phyloP scores from a whole-genome alignment of 345 rosid genomes.

The Physaria fendleri region DNA sequence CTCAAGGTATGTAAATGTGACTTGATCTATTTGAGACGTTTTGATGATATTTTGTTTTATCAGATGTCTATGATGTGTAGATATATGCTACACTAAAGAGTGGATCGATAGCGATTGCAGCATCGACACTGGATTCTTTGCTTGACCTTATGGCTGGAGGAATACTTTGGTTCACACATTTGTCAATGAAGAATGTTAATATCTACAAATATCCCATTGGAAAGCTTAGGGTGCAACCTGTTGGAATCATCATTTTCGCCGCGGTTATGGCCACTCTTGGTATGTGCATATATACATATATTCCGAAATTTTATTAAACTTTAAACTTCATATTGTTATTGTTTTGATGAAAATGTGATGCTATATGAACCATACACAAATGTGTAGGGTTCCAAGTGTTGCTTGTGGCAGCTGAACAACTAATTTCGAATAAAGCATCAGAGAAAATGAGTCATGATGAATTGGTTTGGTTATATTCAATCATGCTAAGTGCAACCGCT shows the following conservation, averaged over 20 bases:
- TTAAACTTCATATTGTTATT: background rate
- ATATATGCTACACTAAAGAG: constrained; percentile 74
- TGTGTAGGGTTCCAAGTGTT: constrained; percentile 72
- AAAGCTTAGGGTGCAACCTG: constrained; percentile 91
- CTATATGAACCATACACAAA: background rate
- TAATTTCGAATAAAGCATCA: constrained; percentile 40
- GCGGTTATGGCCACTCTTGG: constrained; percentile 97
- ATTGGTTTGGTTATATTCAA: constrained; percentile 59
- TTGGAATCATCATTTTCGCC: constrained; percentile 85
- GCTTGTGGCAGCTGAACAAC: constrained; percentile 61
- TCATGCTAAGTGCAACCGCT: constrained; percentile 75
- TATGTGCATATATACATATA: constrained; percentile 21
- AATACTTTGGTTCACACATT: constrained; percentile 89
- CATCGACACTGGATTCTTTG: constrained; percentile 88
- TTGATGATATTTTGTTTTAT: background rate
- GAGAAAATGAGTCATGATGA: constrained; percentile 43
- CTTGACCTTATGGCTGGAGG: constrained; percentile 97
- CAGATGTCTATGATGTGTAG: constrained; percentile 32
- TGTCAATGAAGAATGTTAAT: constrained; percentile 77
- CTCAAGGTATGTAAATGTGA: constrained; percentile 69
- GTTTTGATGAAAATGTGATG: background rate
- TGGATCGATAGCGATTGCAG: constrained; percentile 95
- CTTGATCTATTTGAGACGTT: background rate
- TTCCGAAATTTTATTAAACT: background rate
- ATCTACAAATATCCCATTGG: constrained; percentile 94